Conservation (phyloP, 2,329 filamentous ascomycete genomes). For the Penicillium sp. region DNA sequence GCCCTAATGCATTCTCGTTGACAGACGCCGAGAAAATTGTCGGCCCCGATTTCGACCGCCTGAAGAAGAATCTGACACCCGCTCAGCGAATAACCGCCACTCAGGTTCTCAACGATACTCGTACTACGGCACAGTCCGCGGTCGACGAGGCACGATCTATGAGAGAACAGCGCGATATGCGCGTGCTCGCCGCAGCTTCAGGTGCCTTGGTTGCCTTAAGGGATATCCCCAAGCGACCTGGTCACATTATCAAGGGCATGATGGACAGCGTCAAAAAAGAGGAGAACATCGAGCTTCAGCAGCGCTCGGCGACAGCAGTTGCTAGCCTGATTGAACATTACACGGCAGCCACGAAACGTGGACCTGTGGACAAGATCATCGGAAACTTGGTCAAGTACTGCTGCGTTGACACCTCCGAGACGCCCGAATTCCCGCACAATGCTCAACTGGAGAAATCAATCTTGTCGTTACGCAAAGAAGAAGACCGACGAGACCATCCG, state of each 20-base stretch:
- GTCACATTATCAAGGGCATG: conserved; percentile 88
- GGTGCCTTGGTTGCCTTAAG: conserved; percentile 87
- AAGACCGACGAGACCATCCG: conserved; percentile 89
- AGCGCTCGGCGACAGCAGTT: conserved; percentile 82
- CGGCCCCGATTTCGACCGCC: conserved; percentile 79
- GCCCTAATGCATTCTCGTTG: conserved; percentile 89
- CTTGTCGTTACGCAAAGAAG: conserved; percentile 93
- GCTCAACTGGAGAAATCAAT: conserved; percentile 78
- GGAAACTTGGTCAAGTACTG: conserved; percentile 96
- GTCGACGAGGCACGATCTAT: conserved; percentile 79
- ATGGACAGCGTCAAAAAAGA: conserved; percentile 99
- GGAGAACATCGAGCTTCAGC: conserved; percentile 86
- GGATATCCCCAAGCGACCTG: conserved; percentile 89
- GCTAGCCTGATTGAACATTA: conserved; percentile 85
- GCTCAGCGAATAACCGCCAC: conserved; percentile 84
- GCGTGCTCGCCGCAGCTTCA: conserved; percentile 83
- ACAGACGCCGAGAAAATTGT: conserved; percentile 86
- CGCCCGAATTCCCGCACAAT: conserved; percentile 89
- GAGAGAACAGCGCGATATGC: conserved; percentile 81
- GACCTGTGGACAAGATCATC: conserved; percentile 93
- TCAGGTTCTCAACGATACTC: conserved; percentile 78
- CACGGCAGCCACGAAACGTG: conserved; percentile 75
- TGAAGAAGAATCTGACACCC: conserved; percentile 87
- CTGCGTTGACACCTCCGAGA: conserved; percentile 96
- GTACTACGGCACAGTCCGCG: conserved; percentile 68